These are phyloP conservation scores for Lagerstroemia speciosa DNA, from an alignment of 345 rosid genomes.

Conservation along the genomic window DNA sequence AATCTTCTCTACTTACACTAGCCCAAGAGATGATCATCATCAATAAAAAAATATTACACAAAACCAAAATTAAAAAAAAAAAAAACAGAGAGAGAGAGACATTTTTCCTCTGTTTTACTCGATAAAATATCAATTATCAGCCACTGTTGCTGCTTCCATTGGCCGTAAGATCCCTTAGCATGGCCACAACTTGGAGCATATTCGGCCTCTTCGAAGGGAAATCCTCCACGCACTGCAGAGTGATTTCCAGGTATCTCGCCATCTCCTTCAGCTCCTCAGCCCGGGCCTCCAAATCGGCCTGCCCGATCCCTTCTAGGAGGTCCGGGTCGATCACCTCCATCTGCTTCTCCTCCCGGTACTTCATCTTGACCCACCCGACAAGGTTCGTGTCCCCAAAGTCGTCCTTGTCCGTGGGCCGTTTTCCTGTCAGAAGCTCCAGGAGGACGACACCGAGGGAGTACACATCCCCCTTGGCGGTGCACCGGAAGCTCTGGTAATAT, in stretches of 20 bases:
- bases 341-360: conserved; percentile 69
- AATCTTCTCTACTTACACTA: conserved; percentile 1
- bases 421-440: conserved; percentile 71
- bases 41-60: not conserved
- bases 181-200: conserved; percentile 88
- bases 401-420: conserved; percentile 85
- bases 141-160: conserved; percentile 57
- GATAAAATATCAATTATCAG: not conserved
- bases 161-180: conserved; percentile 65
- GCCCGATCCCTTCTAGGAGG: conserved; percentile 31
- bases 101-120: too few species aligned
- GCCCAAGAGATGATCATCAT: not conserved
- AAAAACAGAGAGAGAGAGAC: too few species aligned
- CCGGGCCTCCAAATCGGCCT: conserved; percentile 31
- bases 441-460: conserved; percentile 84
- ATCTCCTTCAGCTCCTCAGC: conserved; percentile 64
- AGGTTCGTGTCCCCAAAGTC: conserved; percentile 92
- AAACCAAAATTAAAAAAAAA: too few species aligned
- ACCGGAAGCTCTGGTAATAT: conserved; percentile 87
- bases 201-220: conserved; percentile 79
- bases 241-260: conserved; percentile 68
- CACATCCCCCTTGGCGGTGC: conserved; percentile 93
- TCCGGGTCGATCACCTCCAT: conserved; percentile 90
- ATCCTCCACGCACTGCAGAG: conserved; percentile 79
- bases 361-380: conserved; percentile 92